phyloP scores from a whole-genome alignment of 768 basidiomycete species.

The Leccinum rimulosum region DNA sequence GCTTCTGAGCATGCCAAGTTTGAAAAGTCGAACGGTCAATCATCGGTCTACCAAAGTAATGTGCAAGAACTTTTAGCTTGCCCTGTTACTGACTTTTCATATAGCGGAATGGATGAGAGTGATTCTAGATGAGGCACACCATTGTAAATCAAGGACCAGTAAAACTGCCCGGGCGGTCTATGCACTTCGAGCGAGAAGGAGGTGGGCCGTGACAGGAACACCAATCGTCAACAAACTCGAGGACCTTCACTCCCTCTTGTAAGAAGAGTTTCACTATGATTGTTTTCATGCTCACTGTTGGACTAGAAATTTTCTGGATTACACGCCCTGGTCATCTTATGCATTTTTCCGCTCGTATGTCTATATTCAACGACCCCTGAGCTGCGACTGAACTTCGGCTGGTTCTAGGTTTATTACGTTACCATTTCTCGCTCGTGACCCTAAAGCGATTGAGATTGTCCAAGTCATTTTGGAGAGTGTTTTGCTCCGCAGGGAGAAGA shows the following conservation, averaged over 20 bases:
- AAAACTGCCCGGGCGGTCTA: conserved; percentile 89
- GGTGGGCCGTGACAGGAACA: conserved; percentile 94
- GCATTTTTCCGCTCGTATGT: conserved; percentile 86
- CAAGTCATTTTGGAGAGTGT: conserved; percentile 91
- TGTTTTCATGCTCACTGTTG: conserved; percentile 8
- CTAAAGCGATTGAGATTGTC: conserved; percentile 91
- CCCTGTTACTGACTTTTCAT: conserved; percentile 7
- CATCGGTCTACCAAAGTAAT: conserved; percentile 72
- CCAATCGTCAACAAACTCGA: conserved; percentile 94
- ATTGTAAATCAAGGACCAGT: conserved; percentile 86
- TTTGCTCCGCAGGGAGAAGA: conserved; percentile 88
- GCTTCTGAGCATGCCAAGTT: conserved; percentile 82
- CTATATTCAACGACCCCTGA: not conserved
- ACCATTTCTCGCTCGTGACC: conserved; percentile 88
- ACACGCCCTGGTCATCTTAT: conserved; percentile 78
- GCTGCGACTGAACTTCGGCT: conserved; percentile 1
- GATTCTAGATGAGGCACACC: conserved; percentile 92
- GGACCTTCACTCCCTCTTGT: conserved; percentile 89
- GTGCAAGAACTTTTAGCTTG: not conserved
- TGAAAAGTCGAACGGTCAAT: conserved; percentile 49
- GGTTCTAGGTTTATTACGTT: conserved; percentile 75
- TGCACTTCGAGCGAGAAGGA: conserved; percentile 70
- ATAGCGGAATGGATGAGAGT: conserved; percentile 79
- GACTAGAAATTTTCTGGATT: conserved; percentile 70
- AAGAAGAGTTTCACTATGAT: conserved; percentile 41